Evolutionary conservation across 2,329 filamentous ascomycete genomes (phyloP), one percentile per base, ranked within the genome.

Genomic region (Colletotrichum tropicicola): DNA sequence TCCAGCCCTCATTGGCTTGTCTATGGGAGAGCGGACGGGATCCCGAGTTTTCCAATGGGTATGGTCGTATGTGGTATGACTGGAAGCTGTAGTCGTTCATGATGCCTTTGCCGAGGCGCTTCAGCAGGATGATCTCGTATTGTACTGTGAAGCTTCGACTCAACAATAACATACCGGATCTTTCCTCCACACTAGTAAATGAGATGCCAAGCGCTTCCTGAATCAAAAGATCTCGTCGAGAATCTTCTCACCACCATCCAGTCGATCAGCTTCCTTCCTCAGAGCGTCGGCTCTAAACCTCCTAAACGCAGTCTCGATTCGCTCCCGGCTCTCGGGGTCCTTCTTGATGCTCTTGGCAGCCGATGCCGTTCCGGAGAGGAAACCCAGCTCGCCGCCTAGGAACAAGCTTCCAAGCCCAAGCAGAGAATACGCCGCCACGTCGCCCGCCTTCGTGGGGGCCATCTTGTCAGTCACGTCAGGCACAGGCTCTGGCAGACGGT

Each of bases 201-300:
- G n/a, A n/a, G n/a, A n/a, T n/a, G n/a, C n/a, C n/a, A n/a, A n/a
- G n/a, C n/a, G n/a, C n/a, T n/a, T n/a, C n/a, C n/a, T n/a, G n/a
- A n/a, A n/a, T 51, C 8, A 62, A 7, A 56, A 53, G 17, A 66
- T 65, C 37, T 58, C 47, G 19, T 66, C 57, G 2, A 65, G 55
- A 6, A 66, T 66, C 56, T 48, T 61, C 27, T 55, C 35, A 4
- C 61, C 65, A 3, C 65, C 65, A 19, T 91, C 88, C 64, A 92
- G 68, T 25, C 76, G 71, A 68, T 86, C 79, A 9, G 89, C 84
- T 76, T 91, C 82, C 66, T 81, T 82, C 70, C 86, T 83, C 70
- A 92, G 72, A n/a, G 86, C 82, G 76, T 92, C 89, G 0, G 86
- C 87, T 62, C 83, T 83, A 73, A 91, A 91, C 59, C 80, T 82